Percentiles rank a stretch among this genome's conserved stretches.
These are phyloP conservation scores for Diplodia corticola DNA, from an alignment of 2,329 filamentous ascomycete genomes.

Conservation along the genomic window DNA sequence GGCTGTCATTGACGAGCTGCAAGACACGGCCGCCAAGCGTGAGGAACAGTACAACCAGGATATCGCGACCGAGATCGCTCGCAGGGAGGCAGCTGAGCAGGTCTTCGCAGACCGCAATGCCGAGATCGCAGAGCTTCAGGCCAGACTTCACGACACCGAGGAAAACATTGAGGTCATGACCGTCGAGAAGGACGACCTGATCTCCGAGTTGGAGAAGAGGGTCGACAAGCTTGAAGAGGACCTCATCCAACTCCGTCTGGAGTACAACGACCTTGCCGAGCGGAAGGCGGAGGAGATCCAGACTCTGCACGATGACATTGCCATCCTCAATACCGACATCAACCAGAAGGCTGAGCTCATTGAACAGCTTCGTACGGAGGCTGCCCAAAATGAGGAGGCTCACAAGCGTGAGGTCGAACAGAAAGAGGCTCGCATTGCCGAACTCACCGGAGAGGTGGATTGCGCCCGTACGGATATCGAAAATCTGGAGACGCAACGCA, in stretches of 20 bases:
- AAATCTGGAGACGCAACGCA: slow-evolving; percentile 31
- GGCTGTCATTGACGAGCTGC: slow-evolving; percentile 39
- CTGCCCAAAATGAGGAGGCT: slow-evolving; percentile 34
- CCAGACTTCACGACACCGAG: slow-evolving; percentile 36
- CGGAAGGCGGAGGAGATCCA: slow-evolving; percentile 34
- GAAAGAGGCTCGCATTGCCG: slow-evolving; percentile 34
- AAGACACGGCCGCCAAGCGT: slow-evolving; percentile 40
- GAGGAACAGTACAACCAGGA: slow-evolving; percentile 42
- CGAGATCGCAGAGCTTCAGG: slow-evolving; percentile 39
- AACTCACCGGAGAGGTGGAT: slow-evolving; percentile 27
- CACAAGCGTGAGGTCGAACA: slow-evolving; percentile 30
- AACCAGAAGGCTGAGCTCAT: slow-evolving; percentile 33
- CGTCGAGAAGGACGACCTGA: slow-evolving; percentile 35
- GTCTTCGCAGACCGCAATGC: slow-evolving; percentile 36
- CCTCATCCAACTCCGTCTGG: slow-evolving; percentile 35
- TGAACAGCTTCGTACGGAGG: slow-evolving; percentile 34
- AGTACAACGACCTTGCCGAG: slow-evolving; percentile 33
- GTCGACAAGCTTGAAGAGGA: slow-evolving; percentile 39
- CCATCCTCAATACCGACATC: slow-evolving; percentile 39
- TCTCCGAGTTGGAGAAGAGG: slow-evolving; percentile 34
- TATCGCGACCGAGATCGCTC: slow-evolving; percentile 41
- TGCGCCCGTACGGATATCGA: slow-evolving; percentile 24
- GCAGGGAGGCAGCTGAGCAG: slow-evolving; percentile 42
- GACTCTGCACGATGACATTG: slow-evolving; percentile 32
- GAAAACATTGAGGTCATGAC: slow-evolving; percentile 34